Percentiles rank a stretch among this genome's conserved stretches.
Conservation (phyloP, 2,329 filamentous ascomycete species). For the Talaromyces marneffei region DNA sequence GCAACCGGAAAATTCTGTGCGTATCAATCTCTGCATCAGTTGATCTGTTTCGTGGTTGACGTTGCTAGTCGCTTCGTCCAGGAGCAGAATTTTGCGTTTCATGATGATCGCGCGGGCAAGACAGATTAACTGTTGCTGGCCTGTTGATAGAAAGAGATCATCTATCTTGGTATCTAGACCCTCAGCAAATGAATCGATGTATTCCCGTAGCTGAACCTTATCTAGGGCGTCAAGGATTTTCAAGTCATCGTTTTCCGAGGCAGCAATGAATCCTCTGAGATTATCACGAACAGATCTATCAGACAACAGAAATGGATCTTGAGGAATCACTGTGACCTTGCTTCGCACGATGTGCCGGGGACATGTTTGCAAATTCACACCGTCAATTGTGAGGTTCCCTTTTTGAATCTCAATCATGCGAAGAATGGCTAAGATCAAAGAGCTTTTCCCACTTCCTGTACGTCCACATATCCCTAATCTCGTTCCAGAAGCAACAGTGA, state of each 20-base stretch:
- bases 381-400: slow-evolving; percentile 40
- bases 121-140: slow-evolving; percentile 60
- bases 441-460: slow-evolving; percentile 35
- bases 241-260: background rate
- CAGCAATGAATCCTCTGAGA: slow-evolving; percentile 32
- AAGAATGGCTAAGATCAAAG: slow-evolving; percentile 37
- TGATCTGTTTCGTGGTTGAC: slow-evolving; percentile 54
- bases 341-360: slow-evolving; percentile 35
- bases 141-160: slow-evolving; percentile 47
- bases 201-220: background rate
- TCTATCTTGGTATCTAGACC: slow-evolving; percentile 37
- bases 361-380: slow-evolving; percentile 9
- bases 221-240: background rate
- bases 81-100: slow-evolving; percentile 38
- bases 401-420: slow-evolving; percentile 36
- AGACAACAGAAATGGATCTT: slow-evolving; percentile 38
- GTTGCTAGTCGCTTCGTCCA: slow-evolving; percentile 39
- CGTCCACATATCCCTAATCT: slow-evolving; percentile 37
- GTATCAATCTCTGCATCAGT: slow-evolving; percentile 52
- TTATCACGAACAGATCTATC: slow-evolving; percentile 30
- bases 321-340: slow-evolving; percentile 38
- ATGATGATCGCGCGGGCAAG: slow-evolving; percentile 55
- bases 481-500: slow-evolving; percentile 39
- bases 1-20: slow-evolving; percentile 47
- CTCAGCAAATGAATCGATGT: background rate